Evolutionary conservation across 805 yeast genomes (phyloP), one percentile per base, ranked within the genome.

Genomic region (Blastobotrys terrestris): DNA sequence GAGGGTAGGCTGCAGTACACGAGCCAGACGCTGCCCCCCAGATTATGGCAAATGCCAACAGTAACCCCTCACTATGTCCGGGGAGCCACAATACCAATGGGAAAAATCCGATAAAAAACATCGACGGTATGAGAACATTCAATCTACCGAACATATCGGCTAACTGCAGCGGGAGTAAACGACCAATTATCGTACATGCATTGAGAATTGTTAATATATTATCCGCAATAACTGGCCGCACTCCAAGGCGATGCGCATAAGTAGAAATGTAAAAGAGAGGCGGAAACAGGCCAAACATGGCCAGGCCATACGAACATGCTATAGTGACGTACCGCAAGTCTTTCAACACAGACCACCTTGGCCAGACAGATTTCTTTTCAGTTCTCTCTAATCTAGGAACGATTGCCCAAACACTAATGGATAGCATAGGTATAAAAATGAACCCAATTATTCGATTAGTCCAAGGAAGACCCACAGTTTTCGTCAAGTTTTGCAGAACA

Each of bases 391-490:
- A 46, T 31, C 55, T 40, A 42, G 41, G 44, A 39, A 48, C 3
- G 39, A 54, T 16, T 31, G 53, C 46, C 40, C 26, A 19, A 46
- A 31, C 50, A 18, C 48, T 46, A 46, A 54, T 44, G 21, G 51
- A 46, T 49, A 54, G 44, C 35, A 51, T 11, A 7, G 48, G 48
- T 13, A 49, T 22, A 19, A 31, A 43, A 5, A 49, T 31, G 22
- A 49, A 49, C 20, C 78, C 79, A 47, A 78, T 64, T 14, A 73
- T 67, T 49, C 85, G 69, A 44, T 77, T 69, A 2, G 80, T 75
- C 84, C 84, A 80, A 8, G 68, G 70, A 58, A 77, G 79, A 1
- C 84, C 84, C 20, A 77, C 70, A 13, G 64, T 60, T 45, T 67
- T 62, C 43, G 76, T 71, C 44, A 78, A 62, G 49, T 65, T 63